Evolutionary conservation across 208 protist genomes (phyloP).

Genomic region (Acanthamoeba sp.): DNA sequence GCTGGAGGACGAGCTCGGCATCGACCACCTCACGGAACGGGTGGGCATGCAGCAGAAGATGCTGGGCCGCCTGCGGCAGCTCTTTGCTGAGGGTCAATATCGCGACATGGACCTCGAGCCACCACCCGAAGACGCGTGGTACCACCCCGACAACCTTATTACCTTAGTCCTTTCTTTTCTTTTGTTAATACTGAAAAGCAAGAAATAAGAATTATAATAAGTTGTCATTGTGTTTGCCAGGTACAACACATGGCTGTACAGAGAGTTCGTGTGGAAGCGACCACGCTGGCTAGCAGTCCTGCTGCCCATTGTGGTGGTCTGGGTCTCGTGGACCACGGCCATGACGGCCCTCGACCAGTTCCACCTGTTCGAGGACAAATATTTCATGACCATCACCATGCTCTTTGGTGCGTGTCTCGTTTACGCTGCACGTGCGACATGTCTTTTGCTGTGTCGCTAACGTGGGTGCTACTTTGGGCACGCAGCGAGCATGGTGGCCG

Average conservation of each 20-base stretch:
- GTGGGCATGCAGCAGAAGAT: neutral
- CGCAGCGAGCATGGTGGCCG: conserved; percentile 74
- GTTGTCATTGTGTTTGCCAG: neutral
- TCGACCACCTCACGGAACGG: conserved; percentile 30
- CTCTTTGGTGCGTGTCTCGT: conserved; percentile 48
- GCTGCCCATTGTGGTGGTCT: conserved; percentile 68
- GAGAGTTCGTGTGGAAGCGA: conserved; percentile 58
- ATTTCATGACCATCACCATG: conserved; percentile 74
- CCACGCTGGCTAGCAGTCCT: conserved; percentile 48
- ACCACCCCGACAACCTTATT: neutral
- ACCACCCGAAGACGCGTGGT: conserved; percentile 36
- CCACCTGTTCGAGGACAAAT: conserved; percentile 72
- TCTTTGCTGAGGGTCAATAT: conserved; percentile 67
- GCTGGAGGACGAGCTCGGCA: conserved; percentile 15
- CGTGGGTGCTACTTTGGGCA: no score
- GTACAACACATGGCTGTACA: conserved; percentile 61
- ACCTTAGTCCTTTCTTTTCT: neutral
- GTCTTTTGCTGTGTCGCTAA: neutral
- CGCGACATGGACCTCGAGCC: conserved; percentile 46
- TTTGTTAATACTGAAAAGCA: no score
- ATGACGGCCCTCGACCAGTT: conserved; percentile 30
- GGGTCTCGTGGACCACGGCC: conserved; percentile 21
- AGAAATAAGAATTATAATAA: no score
- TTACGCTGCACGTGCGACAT: no score
- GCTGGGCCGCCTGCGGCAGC: neutral